These are phyloP conservation scores for Voacanga thouarsii DNA, from an alignment of 257 asterid genomes.

Conservation along the genomic window DNA sequence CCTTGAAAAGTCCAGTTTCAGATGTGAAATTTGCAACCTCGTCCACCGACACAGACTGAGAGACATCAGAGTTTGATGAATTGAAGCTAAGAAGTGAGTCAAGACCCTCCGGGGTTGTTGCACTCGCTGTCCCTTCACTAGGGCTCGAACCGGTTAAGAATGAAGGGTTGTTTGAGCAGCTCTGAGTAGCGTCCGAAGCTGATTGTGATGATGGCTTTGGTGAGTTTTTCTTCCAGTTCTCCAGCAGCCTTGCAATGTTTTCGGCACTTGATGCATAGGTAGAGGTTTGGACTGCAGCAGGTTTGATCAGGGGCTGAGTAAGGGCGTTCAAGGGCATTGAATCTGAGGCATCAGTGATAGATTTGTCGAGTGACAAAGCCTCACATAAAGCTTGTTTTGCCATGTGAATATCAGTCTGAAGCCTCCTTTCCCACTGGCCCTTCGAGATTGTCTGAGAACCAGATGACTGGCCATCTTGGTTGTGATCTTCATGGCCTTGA, in stretches of 20 bases:
- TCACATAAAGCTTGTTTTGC: conserved; percentile 85
- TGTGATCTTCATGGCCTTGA: conserved; percentile 30
- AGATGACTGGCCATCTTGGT: conserved; percentile 21
- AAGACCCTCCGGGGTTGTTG: conserved; percentile 23
- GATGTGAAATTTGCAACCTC: conserved; percentile 21
- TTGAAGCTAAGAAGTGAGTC: conserved; percentile 44
- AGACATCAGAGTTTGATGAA: conserved; percentile 37
- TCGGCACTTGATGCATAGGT: conserved; percentile 72
- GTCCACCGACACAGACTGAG: conserved; percentile 32
- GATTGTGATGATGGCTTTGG: conserved; percentile 27
- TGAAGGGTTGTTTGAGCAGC: conserved; percentile 30
- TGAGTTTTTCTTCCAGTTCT: conserved; percentile 60
- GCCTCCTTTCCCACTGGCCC: conserved; percentile 93
- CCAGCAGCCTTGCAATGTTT: conserved; percentile 71
- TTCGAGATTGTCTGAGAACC: conserved; percentile 43
- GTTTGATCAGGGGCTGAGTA: background rate
- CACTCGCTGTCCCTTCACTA: conserved; percentile 49
- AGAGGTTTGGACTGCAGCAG: conserved; percentile 10
- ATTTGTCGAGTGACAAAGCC: conserved; percentile 63
- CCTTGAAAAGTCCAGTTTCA: conserved; percentile 23
- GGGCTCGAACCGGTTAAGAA: conserved; percentile 41
- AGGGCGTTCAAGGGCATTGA: conserved; percentile 14
- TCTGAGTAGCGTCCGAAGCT: conserved; percentile 23
- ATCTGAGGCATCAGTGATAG: conserved; percentile 5
- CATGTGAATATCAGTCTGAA: conserved; percentile 78